Base-by-base conservation (phyloP, 345 rosid species). In the Salix arbutifolia region DNA sequence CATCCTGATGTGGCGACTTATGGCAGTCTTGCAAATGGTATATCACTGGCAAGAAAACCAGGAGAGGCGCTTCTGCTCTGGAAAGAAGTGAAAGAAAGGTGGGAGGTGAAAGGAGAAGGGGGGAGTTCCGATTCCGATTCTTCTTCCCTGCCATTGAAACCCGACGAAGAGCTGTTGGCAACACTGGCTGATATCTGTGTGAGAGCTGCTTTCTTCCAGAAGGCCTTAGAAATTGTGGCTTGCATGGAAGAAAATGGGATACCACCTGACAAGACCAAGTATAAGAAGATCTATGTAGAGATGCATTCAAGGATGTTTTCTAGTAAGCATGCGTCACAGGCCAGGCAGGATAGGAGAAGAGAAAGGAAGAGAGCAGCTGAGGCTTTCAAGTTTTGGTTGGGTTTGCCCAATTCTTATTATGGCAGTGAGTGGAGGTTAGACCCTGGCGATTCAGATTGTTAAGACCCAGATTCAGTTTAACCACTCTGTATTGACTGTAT, bases 251-350 rank as follows among this genome's bases (percentile, higher is more conserved):
- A 95, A 72, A 86, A 93, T 56, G 94, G 96, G 17, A 93, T 95
- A 69, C 80, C 90, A 2, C 97, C 97, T 23, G 90, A 95, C 77
- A 93, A 91, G 84, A 93, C 94, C 2, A 93, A 95, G 88, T 95
- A 87, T 74, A 90, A 90, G 82, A 89, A 86, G 74, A 95, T 93
- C 6, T 95, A 93, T 67, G 93, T 93, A 72, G 98, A 93, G 86
- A 91, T 95, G 99, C 98, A 91, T 40, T 95, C 98, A 1, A 90
- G 94, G 86, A 90, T 95, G 97, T 95, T 95, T 70, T 93, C 94
- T 2, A 93, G 98, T 77, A 95, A 95, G 79, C 98, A 95, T 74
- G 99, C 99, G 69, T 93, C 99, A 37, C 94, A 90, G 76, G 97
- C 96, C 1, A 88, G 94, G 82, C 84, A 81, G 68, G 97, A 91